Evolutionary conservation across 108 stramenopile species (phyloP), one percentile per base, ranked within the genome.

Genomic region (Nitzschia putrida): DNA sequence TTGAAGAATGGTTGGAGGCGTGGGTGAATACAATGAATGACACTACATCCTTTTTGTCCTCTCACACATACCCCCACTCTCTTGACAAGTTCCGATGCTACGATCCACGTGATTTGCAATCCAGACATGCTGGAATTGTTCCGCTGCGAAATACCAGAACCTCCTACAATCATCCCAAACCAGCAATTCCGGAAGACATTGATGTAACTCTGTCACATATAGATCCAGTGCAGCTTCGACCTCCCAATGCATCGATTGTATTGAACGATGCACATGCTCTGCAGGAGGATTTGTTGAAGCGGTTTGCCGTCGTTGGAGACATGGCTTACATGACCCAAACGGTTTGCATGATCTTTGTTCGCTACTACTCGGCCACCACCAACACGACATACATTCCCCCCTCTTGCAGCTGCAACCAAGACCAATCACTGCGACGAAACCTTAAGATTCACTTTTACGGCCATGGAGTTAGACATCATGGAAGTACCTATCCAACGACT

Each of bases 391-490:
- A 49, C n/a, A 18, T 47, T 23, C 44, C 61, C 3, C 23, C 44
- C 1, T 21, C n/a, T 7, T 63, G 44, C n/a, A 24, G 9, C 24
- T 47, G 44, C 16, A 13, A 59, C 6, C 6, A 38, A 59, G 26
- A 12, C 44, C 43, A 5, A 9, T 25, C 29, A 5, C 9, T 14
- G 37, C n/a, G 38, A 18, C 2, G 58, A 59, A 13, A 59, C n/a
- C 37, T 63, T 1, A 63, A 63, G 23, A 18, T 63, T 47, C 42
- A 63, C n/a, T 63, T 63, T 45, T 63, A 63, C 21, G 61, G 43
- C 13, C 61, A 63, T 47, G 61, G 61, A 21, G 61, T 63, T 12
- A 41, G 61, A 45, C 61, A 63, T 47, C 61, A 63, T 63, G 61
- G 61, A 63, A 22, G 21, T 13, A 40, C 21, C 20, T 63, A 23